phyloP scores from a whole-genome alignment of 148 eudicot genomes.

The Limonium bicolor region DNA sequence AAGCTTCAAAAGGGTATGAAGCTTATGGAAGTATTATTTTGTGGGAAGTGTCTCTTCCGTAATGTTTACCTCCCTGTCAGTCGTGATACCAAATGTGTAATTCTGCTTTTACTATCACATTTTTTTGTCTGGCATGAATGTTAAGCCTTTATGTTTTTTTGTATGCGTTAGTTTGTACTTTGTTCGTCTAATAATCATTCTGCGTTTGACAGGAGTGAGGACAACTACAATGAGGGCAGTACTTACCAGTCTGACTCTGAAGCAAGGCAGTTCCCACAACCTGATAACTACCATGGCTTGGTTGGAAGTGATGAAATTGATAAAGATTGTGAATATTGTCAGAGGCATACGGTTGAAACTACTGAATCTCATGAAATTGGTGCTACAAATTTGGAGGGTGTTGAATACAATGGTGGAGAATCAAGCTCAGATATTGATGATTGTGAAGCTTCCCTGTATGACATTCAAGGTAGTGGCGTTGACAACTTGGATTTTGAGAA shows the following conservation, averaged over 20 bases:
- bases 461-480: slow-evolving; percentile 26
- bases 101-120: not conserved
- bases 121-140: not conserved
- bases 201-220: slow-evolving; percentile 40
- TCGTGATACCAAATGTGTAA: not conserved
- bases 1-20: too few species aligned
- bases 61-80: too few species aligned
- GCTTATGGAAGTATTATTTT: too few species aligned
- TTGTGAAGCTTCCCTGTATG: slow-evolving; percentile 48
- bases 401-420: slow-evolving; percentile 26
- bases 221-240: slow-evolving; percentile 34
- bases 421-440: slow-evolving; percentile 31
- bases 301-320: slow-evolving; percentile 34
- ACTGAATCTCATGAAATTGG: slow-evolving; percentile 28
- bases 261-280: slow-evolving; percentile 16
- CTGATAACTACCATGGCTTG: slow-evolving; percentile 35
- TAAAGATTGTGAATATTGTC: slow-evolving; percentile 25
- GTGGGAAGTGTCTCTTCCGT: too few species aligned
- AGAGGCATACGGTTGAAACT: slow-evolving; percentile 31
- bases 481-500: slow-evolving; percentile 94
- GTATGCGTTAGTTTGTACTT: not conserved
- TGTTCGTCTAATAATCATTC: not conserved
- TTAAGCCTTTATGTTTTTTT: not conserved
- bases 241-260: slow-evolving; percentile 17
- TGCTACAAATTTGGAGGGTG: slow-evolving; percentile 25